Percentiles rank a stretch among this genome's conserved stretches.
These are phyloP conservation scores for Hapsidospora chrysogenum DNA, from an alignment of 495 filamentous ascomycete species.

Conservation along the genomic window DNA sequence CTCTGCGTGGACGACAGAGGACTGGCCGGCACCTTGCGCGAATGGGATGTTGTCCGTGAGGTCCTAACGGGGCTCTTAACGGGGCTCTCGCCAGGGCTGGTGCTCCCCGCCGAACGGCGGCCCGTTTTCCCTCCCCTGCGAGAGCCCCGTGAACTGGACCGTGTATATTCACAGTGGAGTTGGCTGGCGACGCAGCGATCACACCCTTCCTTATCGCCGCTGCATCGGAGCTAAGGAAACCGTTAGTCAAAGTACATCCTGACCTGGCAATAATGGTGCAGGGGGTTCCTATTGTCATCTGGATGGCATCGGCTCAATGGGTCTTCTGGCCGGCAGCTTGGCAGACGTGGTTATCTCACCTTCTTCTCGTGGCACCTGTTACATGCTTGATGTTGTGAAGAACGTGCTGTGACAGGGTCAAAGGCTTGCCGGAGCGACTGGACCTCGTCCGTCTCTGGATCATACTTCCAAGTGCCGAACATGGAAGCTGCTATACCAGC, in stretches of 20 bases:
- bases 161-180: constrained; percentile 2
- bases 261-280: neutral
- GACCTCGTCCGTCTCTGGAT: constrained; percentile 6
- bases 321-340: neutral
- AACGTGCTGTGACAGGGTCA: constrained; percentile 7
- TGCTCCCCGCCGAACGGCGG: constrained; percentile 3
- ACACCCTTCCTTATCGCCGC: constrained; percentile 9
- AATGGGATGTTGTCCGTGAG: neutral
- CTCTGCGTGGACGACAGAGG: neutral
- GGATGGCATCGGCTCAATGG: no score
- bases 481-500: no score
- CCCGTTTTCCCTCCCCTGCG: neutral
- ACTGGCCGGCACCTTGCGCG: neutral
- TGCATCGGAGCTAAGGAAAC: constrained; percentile 5
- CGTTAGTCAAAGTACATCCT: neutral
- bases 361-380: constrained; percentile 9
- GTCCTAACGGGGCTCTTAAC: neutral
- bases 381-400: constrained; percentile 8
- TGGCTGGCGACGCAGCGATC: constrained; percentile 4
- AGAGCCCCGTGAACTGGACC: neutral
- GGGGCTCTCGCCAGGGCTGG: constrained; percentile 8
- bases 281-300: neutral
- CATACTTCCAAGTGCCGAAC: constrained; percentile 8
- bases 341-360: constrained; percentile 4
- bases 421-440: constrained; percentile 7